Evolutionary conservation across 2,329 filamentous ascomycete species (phyloP).

Genomic region (Aspergillus aculeatinus): DNA sequence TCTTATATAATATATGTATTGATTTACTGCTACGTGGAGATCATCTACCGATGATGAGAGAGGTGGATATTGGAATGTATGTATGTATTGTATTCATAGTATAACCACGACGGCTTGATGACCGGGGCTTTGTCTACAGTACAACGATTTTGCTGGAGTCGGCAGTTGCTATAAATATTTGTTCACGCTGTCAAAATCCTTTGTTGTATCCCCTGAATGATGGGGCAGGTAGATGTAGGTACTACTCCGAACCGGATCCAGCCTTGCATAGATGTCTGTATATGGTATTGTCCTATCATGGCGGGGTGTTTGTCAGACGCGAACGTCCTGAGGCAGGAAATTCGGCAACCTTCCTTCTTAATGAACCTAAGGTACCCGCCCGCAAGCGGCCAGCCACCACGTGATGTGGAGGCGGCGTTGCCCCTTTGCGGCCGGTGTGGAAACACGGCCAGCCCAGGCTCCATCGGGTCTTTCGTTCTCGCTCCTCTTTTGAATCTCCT

Average conservation of each 20-base stretch:
- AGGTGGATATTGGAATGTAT: not conserved
- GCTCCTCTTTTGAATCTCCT: conserved; percentile 8
- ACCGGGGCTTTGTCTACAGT: no score
- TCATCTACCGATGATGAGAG: not conserved
- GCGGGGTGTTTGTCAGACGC: not conserved
- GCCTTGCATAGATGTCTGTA: no score
- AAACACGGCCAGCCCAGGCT: conserved; percentile 1
- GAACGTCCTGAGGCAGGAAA: not conserved
- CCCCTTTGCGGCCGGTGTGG: conserved; percentile 21
- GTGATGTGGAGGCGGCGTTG: conserved; percentile 15
- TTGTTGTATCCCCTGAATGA: no score
- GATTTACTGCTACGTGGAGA: not conserved
- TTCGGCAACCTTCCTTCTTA: not conserved
- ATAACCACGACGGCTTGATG: not conserved
- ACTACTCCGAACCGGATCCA: no score
- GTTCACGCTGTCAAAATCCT: no score
- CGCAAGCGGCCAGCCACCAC: conserved; percentile 17
- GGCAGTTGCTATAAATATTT: no score
- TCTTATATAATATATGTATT: not conserved
- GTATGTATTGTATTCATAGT: not conserved
- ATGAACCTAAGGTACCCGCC: not conserved
- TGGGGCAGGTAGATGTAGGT: no score
- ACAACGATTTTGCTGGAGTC: no score
- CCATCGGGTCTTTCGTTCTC: not conserved
- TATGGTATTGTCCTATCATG: not conserved